phyloP scores from a whole-genome alignment of 495 filamentous ascomycete species.

The Aspergillus funiculosus region DNA sequence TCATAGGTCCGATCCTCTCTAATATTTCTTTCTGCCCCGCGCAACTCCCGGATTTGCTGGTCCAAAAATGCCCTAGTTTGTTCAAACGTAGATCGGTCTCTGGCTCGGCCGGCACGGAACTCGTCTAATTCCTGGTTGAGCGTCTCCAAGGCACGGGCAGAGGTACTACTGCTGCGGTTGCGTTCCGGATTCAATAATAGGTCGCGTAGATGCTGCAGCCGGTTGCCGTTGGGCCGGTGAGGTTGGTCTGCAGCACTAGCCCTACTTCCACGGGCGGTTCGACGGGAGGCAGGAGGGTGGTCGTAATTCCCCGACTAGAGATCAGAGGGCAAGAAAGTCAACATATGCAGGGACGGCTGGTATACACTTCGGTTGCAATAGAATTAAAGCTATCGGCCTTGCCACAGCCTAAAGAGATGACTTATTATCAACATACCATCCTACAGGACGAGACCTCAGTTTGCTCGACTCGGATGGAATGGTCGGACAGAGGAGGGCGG shows the following conservation, averaged over 20 bases:
- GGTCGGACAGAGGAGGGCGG: conserved; percentile 8
- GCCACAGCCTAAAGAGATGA: neutral
- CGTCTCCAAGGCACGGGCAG: conserved; percentile 33
- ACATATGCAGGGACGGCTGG: conserved; percentile 5
- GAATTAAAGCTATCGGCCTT: neutral
- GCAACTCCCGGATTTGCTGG: conserved; percentile 23
- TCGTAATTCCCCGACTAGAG: conserved; percentile 56
- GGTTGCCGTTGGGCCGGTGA: conserved; percentile 14
- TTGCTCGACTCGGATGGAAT: neutral
- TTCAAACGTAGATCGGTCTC: conserved; percentile 23
- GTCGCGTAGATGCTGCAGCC: conserved; percentile 38
- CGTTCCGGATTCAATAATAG: conserved; percentile 35
- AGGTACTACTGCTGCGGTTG: conserved; percentile 35
- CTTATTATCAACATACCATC: conserved; percentile 19
- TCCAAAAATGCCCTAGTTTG: conserved; percentile 25
- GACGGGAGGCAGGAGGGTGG: conserved; percentile 48
- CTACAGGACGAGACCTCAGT: conserved; percentile 2
- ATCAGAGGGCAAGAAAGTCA: conserved; percentile 15
- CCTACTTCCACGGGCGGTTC: conserved; percentile 22
- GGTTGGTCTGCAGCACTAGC: conserved; percentile 20
- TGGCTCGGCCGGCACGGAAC: conserved; percentile 19
- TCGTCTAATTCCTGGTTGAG: conserved; percentile 37
- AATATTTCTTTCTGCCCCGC: conserved; percentile 9
- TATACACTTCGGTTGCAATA: neutral
- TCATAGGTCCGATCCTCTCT: conserved; percentile 16